Base-by-base conservation (phyloP, 1,284 basidiomycete species). In the Fomitopsis pinicola region DNA sequence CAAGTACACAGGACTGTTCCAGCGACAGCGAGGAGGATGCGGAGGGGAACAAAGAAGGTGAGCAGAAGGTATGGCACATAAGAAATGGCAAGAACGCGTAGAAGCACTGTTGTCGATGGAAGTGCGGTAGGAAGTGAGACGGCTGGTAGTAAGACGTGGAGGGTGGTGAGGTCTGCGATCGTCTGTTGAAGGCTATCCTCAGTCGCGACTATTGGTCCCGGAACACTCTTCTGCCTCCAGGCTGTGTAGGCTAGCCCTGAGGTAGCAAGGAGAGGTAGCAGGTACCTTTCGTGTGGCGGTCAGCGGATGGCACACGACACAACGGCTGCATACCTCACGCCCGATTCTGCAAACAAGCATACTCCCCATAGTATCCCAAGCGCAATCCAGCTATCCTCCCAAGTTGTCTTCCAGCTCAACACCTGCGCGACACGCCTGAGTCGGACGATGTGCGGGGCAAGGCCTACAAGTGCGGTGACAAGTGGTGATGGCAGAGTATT, bases 291-390 rank as follows among this genome's bases (percentile, higher is more conserved):
- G 56, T 58, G 46, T 56, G 48, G 44, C 28, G 33, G 42, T 57
- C 42, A 63, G 58, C 40, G 53, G 22, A 33, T 26, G 8, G 46
- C 26, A 57, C 46, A 55, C 19, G 40, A 77, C 82, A 62, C 35
- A 26, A 36, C 3, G 52, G n/a, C 36, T 40, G 52, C 52, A 40
- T 63, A 89, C 88, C 81, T 82, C 66, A 92, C 75, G 7, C 77
- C 77, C 17, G 77, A 73, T 26, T 82, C 80, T 1, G 83, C 76
- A 30, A 88, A 78, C 44, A 94, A 77, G 74, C 91, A 93, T n/a
- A 86, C 38, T 0, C 82, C 82, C 91, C 92, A 95, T 91, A 91
- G 94, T 0, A 72, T 72, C 0, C 80, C 86, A 33, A 95, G 73
- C 0, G 83, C 72, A 2, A 94, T 81, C 78, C 84, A 90, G 65